phyloP scores from a whole-genome alignment of 2,329 filamentous ascomycete species.

The Coniella lustricola region DNA sequence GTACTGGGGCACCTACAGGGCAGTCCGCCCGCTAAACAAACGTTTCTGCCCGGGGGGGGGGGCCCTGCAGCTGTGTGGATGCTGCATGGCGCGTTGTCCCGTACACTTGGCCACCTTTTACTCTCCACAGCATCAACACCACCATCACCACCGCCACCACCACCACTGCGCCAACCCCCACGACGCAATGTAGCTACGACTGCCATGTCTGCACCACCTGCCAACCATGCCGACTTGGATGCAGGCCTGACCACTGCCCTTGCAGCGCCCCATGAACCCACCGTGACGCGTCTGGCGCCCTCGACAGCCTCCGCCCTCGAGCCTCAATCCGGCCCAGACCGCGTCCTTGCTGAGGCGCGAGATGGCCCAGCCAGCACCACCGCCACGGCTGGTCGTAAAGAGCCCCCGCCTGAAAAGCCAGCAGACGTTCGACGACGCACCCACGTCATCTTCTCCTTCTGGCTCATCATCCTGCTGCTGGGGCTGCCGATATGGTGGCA shows the following conservation, averaged over 20 bases:
- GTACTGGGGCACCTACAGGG: no score
- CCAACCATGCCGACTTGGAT: conserved; percentile 9
- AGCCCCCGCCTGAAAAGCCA: conserved; percentile 71
- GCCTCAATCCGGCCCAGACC: background rate
- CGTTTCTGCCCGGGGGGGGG: no score
- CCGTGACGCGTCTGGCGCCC: background rate
- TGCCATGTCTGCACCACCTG: conserved; percentile 12
- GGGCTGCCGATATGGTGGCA: conserved; percentile 94
- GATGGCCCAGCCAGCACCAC: background rate
- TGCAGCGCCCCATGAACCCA: background rate
- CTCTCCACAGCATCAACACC: no score
- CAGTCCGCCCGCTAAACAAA: no score
- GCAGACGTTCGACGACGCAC: conserved; percentile 63
- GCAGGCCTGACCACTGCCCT: background rate
- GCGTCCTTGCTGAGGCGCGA: background rate
- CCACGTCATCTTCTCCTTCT: conserved; percentile 79
- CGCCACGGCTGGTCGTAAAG: conserved; percentile 26
- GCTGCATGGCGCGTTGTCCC: no score
- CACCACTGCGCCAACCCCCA: background rate
- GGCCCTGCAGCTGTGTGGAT: no score
- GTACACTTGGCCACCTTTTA: no score
- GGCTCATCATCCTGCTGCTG: conserved; percentile 74
- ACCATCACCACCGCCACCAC: background rate
- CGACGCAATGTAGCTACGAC: conserved; percentile 9
- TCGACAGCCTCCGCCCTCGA: background rate